A percentile compares a stretch with the other conserved stretches of the same genome.
Evolutionary conservation across 2,329 filamentous ascomycete genomes (phyloP).

Genomic region (Fusarium pseudoanthophilum): DNA sequence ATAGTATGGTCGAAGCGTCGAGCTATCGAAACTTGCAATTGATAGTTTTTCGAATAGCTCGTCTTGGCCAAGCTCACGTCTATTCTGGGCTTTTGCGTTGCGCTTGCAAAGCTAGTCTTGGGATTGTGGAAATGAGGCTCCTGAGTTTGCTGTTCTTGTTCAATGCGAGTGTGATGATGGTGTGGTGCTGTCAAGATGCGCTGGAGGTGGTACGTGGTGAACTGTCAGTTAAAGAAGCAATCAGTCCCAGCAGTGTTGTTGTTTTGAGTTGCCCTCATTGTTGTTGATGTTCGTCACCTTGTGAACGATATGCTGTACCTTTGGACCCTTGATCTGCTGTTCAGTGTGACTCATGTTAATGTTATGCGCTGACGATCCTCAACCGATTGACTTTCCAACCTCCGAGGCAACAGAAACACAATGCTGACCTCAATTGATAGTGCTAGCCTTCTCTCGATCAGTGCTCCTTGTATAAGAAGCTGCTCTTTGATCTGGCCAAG

Average conservation of each 20-base stretch:
- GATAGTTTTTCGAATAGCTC: conserved; percentile 21
- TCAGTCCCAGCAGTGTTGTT: conserved; percentile 1
- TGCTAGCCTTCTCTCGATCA: neutral
- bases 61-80: conserved; percentile 8
- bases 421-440: neutral
- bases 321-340: neutral
- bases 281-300: neutral
- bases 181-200: conserved; percentile 2
- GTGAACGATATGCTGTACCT: neutral
- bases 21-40: conserved; percentile 25
- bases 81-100: neutral
- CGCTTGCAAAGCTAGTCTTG: neutral
- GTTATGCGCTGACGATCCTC: neutral
- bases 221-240: conserved; percentile 25
- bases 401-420: neutral
- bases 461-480: neutral
- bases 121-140: conserved; percentile 7
- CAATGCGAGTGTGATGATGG: neutral
- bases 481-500: neutral
- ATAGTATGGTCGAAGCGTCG: neutral
- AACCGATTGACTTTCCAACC: neutral
- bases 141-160: neutral
- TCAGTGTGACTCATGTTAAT: neutral
- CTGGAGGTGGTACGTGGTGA: neutral
- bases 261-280: neutral